phyloP scores from a whole-genome alignment of 2,329 filamentous ascomycete genomes.

The Apiospora pterosperma region DNA sequence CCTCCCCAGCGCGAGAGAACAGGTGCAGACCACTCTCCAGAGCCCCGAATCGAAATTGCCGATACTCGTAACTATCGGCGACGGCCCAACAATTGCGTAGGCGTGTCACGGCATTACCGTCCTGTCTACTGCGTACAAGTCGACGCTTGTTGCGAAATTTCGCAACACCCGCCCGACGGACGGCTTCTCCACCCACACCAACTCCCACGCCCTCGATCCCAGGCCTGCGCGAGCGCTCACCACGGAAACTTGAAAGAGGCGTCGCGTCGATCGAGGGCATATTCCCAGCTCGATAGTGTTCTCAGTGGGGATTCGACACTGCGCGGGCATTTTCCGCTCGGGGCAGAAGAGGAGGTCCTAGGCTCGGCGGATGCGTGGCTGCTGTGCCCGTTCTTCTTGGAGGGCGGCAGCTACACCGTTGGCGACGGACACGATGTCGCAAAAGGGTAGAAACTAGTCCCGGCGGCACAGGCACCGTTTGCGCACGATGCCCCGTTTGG shows the following conservation, averaged over 20 bases:
- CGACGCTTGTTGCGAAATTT: conserved; percentile 42
- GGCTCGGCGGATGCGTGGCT: conserved; percentile 50
- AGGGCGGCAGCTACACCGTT: conserved; percentile 56
- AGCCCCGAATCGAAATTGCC: conserved; percentile 15
- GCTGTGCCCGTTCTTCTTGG: conserved; percentile 56
- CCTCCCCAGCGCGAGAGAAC: neutral
- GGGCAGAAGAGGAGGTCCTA: conserved; percentile 48
- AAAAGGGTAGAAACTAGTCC: conserved; percentile 44
- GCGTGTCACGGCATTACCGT: conserved; percentile 57
- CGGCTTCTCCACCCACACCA: conserved; percentile 60
- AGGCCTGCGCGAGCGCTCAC: conserved; percentile 44
- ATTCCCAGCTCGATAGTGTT: conserved; percentile 48
- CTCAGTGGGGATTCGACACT: conserved; percentile 55
- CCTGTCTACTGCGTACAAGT: conserved; percentile 49
- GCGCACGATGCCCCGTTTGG: conserved; percentile 56
- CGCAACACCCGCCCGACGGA: conserved; percentile 26
- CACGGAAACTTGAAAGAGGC: conserved; percentile 44
- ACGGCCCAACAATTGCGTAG: conserved; percentile 59
- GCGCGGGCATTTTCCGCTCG: conserved; percentile 53
- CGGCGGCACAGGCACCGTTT: conserved; percentile 52
- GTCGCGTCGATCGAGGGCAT: conserved; percentile 28
- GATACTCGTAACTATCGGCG: conserved; percentile 42
- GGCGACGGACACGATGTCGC: conserved; percentile 56
- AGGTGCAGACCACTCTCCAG: conserved; percentile 6
- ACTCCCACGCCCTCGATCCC: conserved; percentile 53